Base-by-base conservation (phyloP, 2,329 filamentous ascomycete genomes). In the Bipolaris cookei region DNA sequence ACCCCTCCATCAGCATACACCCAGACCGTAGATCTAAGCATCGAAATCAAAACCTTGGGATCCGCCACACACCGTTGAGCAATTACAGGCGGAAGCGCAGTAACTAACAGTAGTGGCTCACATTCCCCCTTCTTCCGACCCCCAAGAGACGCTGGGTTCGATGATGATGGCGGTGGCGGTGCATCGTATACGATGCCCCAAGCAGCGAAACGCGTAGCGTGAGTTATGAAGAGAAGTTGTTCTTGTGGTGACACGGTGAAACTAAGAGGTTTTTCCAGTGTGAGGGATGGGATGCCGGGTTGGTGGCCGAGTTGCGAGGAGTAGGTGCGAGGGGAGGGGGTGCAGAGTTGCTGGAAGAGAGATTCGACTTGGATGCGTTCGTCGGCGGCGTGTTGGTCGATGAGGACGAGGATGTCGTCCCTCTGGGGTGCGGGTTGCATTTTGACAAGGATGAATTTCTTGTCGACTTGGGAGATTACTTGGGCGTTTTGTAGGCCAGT, bases 371-470 rank as follows among this genome's bases (percentile, higher is more conserved):
- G 87, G 61, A 90, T 87, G 43, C 95, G 85, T 78, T 99, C 95
- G 72, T 97, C 94, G 3, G 93, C 95, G 0, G 95, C 95, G 72
- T 99, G 95, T 70, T 99, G 95, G 69, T 99, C 95, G 5, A 97
- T 83, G 37, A 97, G 80, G 0, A 96, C 82, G 4, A 98, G 78
- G 1, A 87, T 65, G 2, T 71, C 61, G 2, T 70, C 61, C 13
- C 23, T 7, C 6, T 18, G 13, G 1, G 10, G 32, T 8, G 35
- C 4, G 5, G 48, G 57, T 14, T 25, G 72, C 47, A 91, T 77
- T 60, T 85, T 89, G 20, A 87, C 81, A 0, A 99, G 78, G 14
- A 99, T 89, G 71, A 96, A 99, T 73, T 99, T 99, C 13, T 80
- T 82, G 72, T 98, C 94, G 1, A 99, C 89, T 69, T 99, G 95